Evolutionary conservation across 2,329 filamentous ascomycete species (phyloP).

Genomic region (Ophiostoma populinum): DNA sequence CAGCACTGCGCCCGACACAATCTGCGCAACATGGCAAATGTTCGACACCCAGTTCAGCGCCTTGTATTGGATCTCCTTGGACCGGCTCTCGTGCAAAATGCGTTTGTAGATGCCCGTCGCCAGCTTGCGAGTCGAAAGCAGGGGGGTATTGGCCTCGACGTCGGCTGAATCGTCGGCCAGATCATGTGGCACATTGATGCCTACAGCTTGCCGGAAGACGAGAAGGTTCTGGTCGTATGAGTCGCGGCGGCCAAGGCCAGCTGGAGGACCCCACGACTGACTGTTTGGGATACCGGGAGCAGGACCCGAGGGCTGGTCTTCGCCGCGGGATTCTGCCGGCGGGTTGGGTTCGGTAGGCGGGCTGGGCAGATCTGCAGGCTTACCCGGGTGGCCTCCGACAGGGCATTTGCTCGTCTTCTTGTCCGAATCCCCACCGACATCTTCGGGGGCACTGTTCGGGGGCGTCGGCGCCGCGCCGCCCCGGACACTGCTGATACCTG

Average conservation of each 20-base stretch:
- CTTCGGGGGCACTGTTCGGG: too few species aligned
- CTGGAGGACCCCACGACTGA: constrained; percentile 19
- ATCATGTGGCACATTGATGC: constrained; percentile 21
- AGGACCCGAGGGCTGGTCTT: too few species aligned
- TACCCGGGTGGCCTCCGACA: too few species aligned
- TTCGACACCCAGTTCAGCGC: constrained; percentile 23
- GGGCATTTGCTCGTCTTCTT: too few species aligned
- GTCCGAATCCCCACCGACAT: too few species aligned
- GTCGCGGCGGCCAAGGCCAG: constrained; percentile 19
- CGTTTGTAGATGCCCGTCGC: constrained; percentile 25
- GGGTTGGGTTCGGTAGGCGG: too few species aligned
- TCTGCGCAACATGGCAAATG: constrained; percentile 25
- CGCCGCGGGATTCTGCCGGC: too few species aligned
- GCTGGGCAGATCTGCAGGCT: too few species aligned
- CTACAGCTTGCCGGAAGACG: constrained; percentile 26
- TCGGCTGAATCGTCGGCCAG: constrained; percentile 1
- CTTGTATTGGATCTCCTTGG: constrained; percentile 18
- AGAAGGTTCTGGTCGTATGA: constrained; percentile 22
- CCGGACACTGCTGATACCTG: too few species aligned
- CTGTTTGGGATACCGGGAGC: neutral
- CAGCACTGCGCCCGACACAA: constrained; percentile 29
- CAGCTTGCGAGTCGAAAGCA: constrained; percentile 19
- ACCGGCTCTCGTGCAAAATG: constrained; percentile 19
- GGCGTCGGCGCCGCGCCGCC: too few species aligned
- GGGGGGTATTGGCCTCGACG: constrained; percentile 13